Evolutionary conservation across 345 rosid genomes (phyloP), one percentile per base, ranked within the genome.

Genomic region (Erodium maritimum): DNA sequence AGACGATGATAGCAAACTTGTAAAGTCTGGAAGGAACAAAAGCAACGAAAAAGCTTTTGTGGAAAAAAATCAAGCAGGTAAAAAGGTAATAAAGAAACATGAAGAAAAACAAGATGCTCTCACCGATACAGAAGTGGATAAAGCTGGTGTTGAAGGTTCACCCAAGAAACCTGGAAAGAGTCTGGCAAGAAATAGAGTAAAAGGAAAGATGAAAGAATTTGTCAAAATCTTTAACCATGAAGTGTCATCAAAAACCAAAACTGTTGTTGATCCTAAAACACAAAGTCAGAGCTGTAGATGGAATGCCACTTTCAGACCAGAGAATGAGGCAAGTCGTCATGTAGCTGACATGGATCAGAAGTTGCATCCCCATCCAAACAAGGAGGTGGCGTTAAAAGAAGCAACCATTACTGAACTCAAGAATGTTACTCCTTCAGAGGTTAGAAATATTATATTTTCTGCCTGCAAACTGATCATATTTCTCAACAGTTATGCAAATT

Each of bases 121-220:
- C 50, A 78, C 65, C 48, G 60, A 46, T 16, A 63, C 54, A 19
- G 71, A 65, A 64, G 69, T 59, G 6, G 65, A 65, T 60, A 69
- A 72, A 77, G 54, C 70, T 61, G 59, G 66, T 59, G n/a, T 34
- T 17, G 77, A 61, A 42, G 70, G 68, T 34, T 66, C 68, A 17
- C 65, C 80, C 16, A 65, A 34, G 8, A 65, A 56, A 51, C 60
- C 61, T 16, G 52, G 37, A 21, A 82, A 78, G 13, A 52, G 56
- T 62, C 63, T 54, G 23, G 72, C 61, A 54, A 82, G 77, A 67
- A 69, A 54, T 55, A 71, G 77, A 64, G 75, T 13, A 34, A 73
- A 55, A 60, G 90, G 88, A 71, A 91, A 75, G 74, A 86, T 91
- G 55, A 86, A 73, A 71, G 95, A 86, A n/a, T 91, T 88, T 60